These are phyloP conservation scores for Diplotaxis tenuifolia DNA, from an alignment of 345 rosid species.

Conservation along the genomic window DNA sequence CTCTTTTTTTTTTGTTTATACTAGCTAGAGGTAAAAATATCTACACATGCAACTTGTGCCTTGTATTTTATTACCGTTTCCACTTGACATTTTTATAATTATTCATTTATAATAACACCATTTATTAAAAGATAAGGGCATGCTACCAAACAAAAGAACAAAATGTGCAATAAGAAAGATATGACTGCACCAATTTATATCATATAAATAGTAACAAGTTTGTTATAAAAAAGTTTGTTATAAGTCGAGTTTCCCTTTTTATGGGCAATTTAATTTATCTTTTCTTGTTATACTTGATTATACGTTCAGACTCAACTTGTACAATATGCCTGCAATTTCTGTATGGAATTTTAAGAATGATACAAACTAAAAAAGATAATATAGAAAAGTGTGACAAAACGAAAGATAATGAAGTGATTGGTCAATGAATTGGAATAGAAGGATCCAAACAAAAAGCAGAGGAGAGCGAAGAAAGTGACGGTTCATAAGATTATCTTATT, in stretches of 20 bases:
- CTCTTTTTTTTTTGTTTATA: constrained; percentile 26
- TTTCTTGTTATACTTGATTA: constrained; percentile 1
- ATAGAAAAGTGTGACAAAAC: constrained; percentile 8
- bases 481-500: constrained; percentile 2
- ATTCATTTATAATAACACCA: constrained; percentile 1
- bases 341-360: background rate
- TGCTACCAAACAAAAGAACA: background rate
- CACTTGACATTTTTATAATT: background rate
- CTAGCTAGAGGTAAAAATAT: constrained; percentile 8
- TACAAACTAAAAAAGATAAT: constrained; percentile 21
- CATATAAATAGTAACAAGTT: constrained; percentile 17
- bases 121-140: background rate
- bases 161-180: background rate
- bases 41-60: constrained; percentile 10
- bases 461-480: constrained; percentile 31
- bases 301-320: constrained; percentile 27
- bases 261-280: constrained; percentile 25
- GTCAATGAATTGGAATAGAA: constrained; percentile 42
- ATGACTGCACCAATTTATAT: background rate
- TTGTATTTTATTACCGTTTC: constrained; percentile 4
- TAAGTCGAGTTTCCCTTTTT: constrained; percentile 9
- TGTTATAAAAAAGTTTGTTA: constrained; percentile 18
- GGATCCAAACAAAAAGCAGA: constrained; percentile 37
- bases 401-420: constrained; percentile 37
- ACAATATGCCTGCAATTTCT: constrained; percentile 1